These are phyloP conservation scores for Apiospora marii DNA, from an alignment of 2,329 filamentous ascomycete genomes.

Conservation along the genomic window DNA sequence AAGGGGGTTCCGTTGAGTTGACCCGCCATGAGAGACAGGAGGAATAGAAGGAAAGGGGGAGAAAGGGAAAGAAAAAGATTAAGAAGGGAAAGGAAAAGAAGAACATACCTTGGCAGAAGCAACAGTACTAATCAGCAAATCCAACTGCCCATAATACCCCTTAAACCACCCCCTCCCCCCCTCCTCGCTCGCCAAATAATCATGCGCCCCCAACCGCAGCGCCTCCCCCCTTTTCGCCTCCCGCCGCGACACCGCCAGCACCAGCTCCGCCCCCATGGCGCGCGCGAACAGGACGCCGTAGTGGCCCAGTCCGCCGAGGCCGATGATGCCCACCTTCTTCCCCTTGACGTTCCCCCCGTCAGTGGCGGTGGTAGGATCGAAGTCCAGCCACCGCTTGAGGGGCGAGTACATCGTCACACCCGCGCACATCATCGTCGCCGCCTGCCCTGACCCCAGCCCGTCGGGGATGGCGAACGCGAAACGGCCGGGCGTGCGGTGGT, in stretches of 20 bases:
- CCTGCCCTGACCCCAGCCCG: constrained; percentile 41
- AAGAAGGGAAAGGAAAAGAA: neutral
- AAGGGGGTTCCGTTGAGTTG: too few species aligned
- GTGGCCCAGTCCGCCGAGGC: constrained; percentile 71
- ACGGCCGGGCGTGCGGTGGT: constrained; percentile 32
- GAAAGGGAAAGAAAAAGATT: constrained; percentile 30
- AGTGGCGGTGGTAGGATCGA: neutral
- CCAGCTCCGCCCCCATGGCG: constrained; percentile 65
- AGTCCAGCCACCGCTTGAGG: constrained; percentile 47
- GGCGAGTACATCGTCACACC: constrained; percentile 71
- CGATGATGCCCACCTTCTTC: constrained; percentile 70
- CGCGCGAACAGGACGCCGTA: constrained; percentile 70
- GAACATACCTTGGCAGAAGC: constrained; percentile 46
- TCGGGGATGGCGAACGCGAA: constrained; percentile 55
- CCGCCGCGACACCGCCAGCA: constrained; percentile 61
- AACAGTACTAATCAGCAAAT: constrained; percentile 63
- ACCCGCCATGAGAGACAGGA: too few species aligned
- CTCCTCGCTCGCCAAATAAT: constrained; percentile 47
- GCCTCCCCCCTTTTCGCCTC: constrained; percentile 58
- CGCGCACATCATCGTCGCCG: constrained; percentile 71
- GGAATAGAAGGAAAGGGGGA: neutral
- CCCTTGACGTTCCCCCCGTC: constrained; percentile 59
- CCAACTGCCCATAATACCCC: constrained; percentile 55
- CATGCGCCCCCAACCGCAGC: constrained; percentile 57
- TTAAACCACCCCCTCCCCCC: constrained; percentile 53